A percentile compares a stretch with the other conserved stretches of the same genome.
Conservation (phyloP, 2,329 filamentous ascomycete genomes). For the Fusarium nygamai region DNA sequence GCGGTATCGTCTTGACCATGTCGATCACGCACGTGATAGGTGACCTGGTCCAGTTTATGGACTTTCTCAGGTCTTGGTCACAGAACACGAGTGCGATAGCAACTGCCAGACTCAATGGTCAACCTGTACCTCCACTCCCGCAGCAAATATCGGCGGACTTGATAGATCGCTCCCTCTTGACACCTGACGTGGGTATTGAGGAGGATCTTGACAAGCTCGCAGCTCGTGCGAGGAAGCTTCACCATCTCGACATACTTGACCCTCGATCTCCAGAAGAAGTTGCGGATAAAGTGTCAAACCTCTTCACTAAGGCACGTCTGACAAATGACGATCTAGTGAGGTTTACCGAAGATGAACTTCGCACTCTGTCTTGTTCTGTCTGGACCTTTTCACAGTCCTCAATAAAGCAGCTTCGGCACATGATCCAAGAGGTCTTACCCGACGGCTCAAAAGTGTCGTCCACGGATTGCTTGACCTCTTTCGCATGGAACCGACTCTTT, state of each 20-base stretch:
- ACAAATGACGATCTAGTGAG: not conserved
- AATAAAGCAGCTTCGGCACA: not conserved
- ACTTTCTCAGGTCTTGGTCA: slow-evolving; percentile 9
- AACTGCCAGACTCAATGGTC: not conserved
- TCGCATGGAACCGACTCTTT: slow-evolving; percentile 7
- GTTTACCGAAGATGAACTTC: not conserved
- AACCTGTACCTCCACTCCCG: not conserved
- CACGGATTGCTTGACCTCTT: slow-evolving; percentile 5
- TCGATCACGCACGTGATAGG: slow-evolving; percentile 11
- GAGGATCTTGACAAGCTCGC: slow-evolving; percentile 2
- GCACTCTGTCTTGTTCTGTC: not conserved
- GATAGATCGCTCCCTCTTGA: not conserved
- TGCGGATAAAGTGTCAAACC: not conserved
- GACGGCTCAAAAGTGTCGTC: not conserved
- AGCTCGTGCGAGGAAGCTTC: not conserved
- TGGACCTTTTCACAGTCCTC: slow-evolving; percentile 4
- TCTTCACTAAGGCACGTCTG: slow-evolving; percentile 11
- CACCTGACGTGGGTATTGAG: not conserved
- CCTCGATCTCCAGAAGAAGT: not conserved
- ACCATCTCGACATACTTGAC: not conserved
- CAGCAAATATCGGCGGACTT: not conserved
- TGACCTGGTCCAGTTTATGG: slow-evolving; percentile 9
- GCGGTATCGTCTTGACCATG: slow-evolving; percentile 10
- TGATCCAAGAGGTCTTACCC: not conserved
- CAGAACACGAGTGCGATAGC: not conserved